These are phyloP conservation scores for Penicillium janthinellum DNA, from an alignment of 2,329 filamentous ascomycete genomes.

Conservation along the genomic window DNA sequence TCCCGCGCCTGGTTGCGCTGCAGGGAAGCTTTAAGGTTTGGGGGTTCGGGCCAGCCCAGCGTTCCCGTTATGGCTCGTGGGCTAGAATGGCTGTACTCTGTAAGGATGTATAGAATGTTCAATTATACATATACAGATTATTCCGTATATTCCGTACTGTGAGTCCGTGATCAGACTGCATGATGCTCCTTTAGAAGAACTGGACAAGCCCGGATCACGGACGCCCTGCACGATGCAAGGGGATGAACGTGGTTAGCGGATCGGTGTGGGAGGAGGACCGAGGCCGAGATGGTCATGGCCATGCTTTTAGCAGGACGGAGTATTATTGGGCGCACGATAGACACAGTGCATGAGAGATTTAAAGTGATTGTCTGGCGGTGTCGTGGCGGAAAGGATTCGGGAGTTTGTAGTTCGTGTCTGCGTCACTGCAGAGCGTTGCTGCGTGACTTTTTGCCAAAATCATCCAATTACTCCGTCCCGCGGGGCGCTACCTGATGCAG, in stretches of 20 bases:
- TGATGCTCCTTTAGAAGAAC: background rate
- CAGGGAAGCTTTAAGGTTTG: slow-evolving; percentile 21
- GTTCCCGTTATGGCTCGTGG: background rate
- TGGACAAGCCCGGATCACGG: background rate
- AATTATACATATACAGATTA: no score
- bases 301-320: background rate
- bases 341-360: background rate
- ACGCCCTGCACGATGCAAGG: slow-evolving; percentile 16
- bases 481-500: background rate
- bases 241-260: slow-evolving; percentile 24
- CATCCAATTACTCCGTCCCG: background rate
- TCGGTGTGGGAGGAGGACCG: slow-evolving; percentile 3
- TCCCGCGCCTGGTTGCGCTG: slow-evolving; percentile 17
- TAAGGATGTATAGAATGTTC: background rate
- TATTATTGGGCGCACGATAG: background rate
- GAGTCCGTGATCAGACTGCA: background rate
- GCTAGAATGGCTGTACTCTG: background rate
- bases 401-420: background rate
- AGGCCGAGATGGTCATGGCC: background rate
- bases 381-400: background rate
- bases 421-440: background rate
- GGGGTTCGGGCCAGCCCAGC: slow-evolving; percentile 11
- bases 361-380: background rate
- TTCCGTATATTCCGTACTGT: background rate
- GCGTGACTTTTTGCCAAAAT: background rate